Conservation (phyloP, 495 filamentous ascomycete species). For the Copromyces sp. region DNA sequence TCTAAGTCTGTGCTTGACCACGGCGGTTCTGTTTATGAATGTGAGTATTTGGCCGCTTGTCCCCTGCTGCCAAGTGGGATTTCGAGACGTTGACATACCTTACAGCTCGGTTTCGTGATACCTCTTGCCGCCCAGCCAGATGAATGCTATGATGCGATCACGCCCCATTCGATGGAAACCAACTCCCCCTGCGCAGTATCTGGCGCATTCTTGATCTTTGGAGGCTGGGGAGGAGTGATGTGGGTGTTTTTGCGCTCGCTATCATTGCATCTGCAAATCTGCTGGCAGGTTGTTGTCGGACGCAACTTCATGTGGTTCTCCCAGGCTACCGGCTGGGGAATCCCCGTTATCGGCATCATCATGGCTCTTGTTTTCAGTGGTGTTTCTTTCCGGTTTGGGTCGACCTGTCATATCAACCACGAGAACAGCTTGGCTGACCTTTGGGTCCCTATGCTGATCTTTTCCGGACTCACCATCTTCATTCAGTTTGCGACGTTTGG, state of each 20-base stretch:
- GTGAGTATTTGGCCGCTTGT: constrained; percentile 29
- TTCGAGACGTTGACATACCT: background rate
- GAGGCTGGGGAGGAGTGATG: constrained; percentile 70
- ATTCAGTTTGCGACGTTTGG: constrained; percentile 77
- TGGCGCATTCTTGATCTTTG: constrained; percentile 72
- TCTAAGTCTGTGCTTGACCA: constrained; percentile 73
- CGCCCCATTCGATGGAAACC: constrained; percentile 84
- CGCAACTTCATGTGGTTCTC: constrained; percentile 83
- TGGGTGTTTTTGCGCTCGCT: constrained; percentile 89
- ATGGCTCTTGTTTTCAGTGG: constrained; percentile 76
- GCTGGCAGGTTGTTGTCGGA: constrained; percentile 88
- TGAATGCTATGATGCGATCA: constrained; percentile 83
- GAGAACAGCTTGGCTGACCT: constrained; percentile 68
- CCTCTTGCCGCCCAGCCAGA: constrained; percentile 71
- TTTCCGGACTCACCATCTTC: constrained; percentile 66
- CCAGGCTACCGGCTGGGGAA: constrained; percentile 69
- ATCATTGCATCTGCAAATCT: constrained; percentile 93
- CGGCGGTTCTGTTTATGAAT: constrained; percentile 65
- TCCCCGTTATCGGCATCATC: constrained; percentile 62
- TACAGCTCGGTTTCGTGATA: constrained; percentile 73
- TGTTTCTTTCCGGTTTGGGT: constrained; percentile 86
- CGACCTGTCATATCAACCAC: constrained; percentile 88
- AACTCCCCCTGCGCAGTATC: constrained; percentile 77
- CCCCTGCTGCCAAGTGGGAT: constrained; percentile 14
- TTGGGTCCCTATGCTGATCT: constrained; percentile 80